phyloP scores from a whole-genome alignment of 306 rosid genomes.

The Rosa persica region DNA sequence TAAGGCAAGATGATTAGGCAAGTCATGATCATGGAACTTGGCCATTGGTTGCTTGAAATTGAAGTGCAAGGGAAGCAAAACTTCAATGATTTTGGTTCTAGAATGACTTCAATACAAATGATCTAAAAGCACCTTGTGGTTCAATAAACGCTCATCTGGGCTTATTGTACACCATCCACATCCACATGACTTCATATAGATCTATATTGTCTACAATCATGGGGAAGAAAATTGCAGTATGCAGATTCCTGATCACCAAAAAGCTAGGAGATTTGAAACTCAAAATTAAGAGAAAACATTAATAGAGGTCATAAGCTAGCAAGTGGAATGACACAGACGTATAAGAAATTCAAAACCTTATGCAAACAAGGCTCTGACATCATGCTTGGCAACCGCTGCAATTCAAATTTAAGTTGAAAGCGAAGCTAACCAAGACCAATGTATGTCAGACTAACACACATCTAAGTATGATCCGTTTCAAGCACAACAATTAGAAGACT shows the following conservation, averaged over 20 bases:
- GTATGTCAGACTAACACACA: background rate
- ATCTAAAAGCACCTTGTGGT: background rate
- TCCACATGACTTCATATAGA: too few relatives aligned
- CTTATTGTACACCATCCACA: background rate
- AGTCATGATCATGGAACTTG: background rate
- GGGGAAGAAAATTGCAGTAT: too few relatives aligned
- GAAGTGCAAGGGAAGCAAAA: conserved; percentile 3
- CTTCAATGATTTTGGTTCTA: background rate
- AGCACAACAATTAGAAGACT: background rate
- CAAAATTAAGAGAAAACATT: too few relatives aligned
- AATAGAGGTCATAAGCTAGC: background rate
- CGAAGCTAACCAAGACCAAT: background rate
- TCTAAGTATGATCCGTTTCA: background rate
- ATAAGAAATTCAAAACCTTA: background rate
- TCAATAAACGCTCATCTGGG: background rate
- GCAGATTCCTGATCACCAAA: too few relatives aligned
- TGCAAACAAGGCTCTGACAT: background rate
- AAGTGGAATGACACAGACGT: background rate
- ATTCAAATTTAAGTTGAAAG: background rate
- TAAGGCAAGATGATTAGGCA: background rate
- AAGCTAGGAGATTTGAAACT: too few relatives aligned
- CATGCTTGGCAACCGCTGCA: background rate
- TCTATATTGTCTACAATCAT: too few relatives aligned
- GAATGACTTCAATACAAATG: background rate
- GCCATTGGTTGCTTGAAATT: background rate